These are phyloP conservation scores for Mucor racemosus DNA, from an alignment of 371 early-diverging fungal species.

Conservation along the genomic window DNA sequence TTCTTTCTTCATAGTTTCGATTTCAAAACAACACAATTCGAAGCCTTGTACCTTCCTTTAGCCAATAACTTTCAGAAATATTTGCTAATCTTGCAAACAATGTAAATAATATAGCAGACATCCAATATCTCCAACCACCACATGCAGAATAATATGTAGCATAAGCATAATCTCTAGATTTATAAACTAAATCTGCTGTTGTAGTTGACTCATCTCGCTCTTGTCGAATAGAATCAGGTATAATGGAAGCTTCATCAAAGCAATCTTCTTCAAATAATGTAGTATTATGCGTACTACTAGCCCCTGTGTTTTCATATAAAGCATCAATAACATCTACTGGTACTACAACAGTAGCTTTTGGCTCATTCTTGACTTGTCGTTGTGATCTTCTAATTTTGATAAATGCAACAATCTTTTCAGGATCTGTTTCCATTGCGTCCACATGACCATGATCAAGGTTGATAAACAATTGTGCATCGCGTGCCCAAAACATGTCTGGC, in stretches of 20 bases:
- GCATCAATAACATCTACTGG: conserved; percentile 34
- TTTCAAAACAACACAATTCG: conserved; percentile 12
- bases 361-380: not conserved
- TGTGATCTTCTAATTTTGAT: conserved; percentile 16
- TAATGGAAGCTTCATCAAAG: conserved; percentile 41
- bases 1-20: not conserved
- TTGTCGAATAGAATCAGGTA: conserved; percentile 38
- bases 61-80: conserved; percentile 55
- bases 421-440: conserved; percentile 12
- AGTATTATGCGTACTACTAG: conserved; percentile 7
- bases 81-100: conserved; percentile 39
- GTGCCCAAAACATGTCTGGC: conserved; percentile 67
- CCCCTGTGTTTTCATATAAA: conserved; percentile 30
- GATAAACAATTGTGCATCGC: conserved; percentile 69
- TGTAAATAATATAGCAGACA: conserved; percentile 35
- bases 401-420: conserved; percentile 17
- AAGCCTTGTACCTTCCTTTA: conserved; percentile 47
- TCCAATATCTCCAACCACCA: conserved; percentile 53
- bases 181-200: not conserved
- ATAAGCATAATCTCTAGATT: conserved; percentile 40
- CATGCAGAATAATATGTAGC: conserved; percentile 50
- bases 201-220: conserved; percentile 18
- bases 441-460: conserved; percentile 12
- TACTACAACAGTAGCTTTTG: not conserved
- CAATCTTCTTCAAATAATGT: conserved; percentile 38